Evolutionary conservation across 352 stramenopile species (phyloP), one percentile per base, ranked within the genome.

Genomic region (Thalassiosira hispida): DNA sequence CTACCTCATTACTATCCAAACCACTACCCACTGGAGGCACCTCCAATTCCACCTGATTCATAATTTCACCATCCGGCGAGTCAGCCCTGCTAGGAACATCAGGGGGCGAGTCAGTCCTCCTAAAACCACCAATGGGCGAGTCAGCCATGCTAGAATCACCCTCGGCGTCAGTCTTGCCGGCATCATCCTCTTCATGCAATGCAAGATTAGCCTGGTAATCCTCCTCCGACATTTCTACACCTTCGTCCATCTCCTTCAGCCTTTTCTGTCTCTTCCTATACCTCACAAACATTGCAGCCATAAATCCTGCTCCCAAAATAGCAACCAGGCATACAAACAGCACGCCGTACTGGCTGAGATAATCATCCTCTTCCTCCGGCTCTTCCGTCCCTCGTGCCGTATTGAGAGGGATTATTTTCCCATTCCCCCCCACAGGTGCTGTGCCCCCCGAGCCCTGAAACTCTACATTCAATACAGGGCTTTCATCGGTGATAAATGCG

Each of bases 281-380:
- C n/a, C 46, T 47, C 1, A 78, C 35, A 2, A 47, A 25, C 18
- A 49, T 67, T n/a, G 69, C 27, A 14, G 59, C 61, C 12, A 74
- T 18, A 23, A 74, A 72, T 18, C 73, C 75, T 11, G 61, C 53
- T 33, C 61, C 64, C 22, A 83, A 55, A 27, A 83, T 40, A 4
- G 25, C 75, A 31, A 83, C 60, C 16, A 83, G 51, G 27, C 44
- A 35, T 16, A 83, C 67, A 67, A 83, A 83, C 23, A 83, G 12
- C 4, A 51, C 70, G 0, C 75, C 75, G 42, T 83, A 83, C 18
- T 59, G 69, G 8, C 46, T 77, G 16, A 83, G 66, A 25, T 66
- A 22, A 59, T 55, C 49, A 6, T 73, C 42, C 25, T 67, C 40
- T 27, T 75, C 53, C 35, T 62, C 38, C 22, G 59, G 46, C 33